phyloP scores from a whole-genome alignment of 2,329 filamentous ascomycete species.

The Phaeosphaeriaceae sp. region DNA sequence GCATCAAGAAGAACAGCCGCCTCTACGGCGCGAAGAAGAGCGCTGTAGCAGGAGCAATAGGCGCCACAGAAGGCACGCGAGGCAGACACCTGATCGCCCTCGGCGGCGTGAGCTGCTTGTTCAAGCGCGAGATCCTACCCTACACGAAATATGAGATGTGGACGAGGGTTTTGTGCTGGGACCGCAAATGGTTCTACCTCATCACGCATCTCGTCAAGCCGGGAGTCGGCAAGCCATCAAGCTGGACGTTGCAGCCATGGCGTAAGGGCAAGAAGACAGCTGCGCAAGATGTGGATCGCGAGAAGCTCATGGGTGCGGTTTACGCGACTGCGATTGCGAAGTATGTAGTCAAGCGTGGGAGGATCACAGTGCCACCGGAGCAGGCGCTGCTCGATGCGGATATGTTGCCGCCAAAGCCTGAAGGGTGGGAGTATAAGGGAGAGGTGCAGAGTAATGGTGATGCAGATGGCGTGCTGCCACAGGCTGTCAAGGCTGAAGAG shows the following conservation, averaged over 20 bases:
- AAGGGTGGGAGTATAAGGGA: constrained; percentile 54
- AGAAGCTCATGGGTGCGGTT: constrained; percentile 53
- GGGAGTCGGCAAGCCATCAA: constrained; percentile 51
- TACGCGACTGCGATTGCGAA: constrained; percentile 59
- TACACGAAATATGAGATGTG: constrained; percentile 57
- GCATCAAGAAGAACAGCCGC: constrained; percentile 46
- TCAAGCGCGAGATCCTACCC: constrained; percentile 57
- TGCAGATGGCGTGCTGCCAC: constrained; percentile 29
- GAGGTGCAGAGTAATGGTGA: constrained; percentile 12
- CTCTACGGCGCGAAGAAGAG: constrained; percentile 30
- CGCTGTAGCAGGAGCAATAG: constrained; percentile 21
- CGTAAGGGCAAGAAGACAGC: constrained; percentile 32
- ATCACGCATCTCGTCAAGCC: constrained; percentile 58
- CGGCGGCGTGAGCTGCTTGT: constrained; percentile 57
- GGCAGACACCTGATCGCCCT: constrained; percentile 52
- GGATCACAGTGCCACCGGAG: constrained; percentile 85
- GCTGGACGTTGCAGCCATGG: constrained; percentile 58
- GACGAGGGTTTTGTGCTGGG: constrained; percentile 58
- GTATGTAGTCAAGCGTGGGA: constrained; percentile 61
- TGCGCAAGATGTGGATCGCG: constrained; percentile 31
- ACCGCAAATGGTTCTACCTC: constrained; percentile 60
- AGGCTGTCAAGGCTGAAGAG: constrained; percentile 46
- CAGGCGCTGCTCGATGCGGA: constrained; percentile 74
- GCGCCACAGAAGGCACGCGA: constrained; percentile 26
- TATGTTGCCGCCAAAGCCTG: constrained; percentile 77